phyloP scores from a whole-genome alignment of 495 filamentous ascomycete species.

The Penicillium bovifimosum region DNA sequence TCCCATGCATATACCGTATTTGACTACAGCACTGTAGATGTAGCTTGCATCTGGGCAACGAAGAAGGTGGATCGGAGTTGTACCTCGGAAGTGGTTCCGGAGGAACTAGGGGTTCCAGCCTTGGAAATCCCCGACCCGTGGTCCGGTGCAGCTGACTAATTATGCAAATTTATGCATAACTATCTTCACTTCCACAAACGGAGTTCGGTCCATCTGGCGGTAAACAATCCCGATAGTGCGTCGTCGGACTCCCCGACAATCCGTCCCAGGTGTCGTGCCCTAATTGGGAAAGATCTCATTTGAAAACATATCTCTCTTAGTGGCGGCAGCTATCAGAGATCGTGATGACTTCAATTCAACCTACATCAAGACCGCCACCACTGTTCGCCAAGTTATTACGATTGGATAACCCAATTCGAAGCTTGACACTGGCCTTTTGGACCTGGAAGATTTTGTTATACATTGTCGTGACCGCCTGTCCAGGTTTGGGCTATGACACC shows the following conservation, averaged over 20 bases:
- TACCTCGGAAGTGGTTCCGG: neutral
- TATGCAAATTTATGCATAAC: constrained; percentile 2
- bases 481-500: constrained; percentile 82
- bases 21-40: neutral
- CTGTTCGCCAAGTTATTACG: constrained; percentile 23
- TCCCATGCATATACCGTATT: no score
- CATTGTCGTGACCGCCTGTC: constrained; percentile 53
- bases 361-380: constrained; percentile 2
- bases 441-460: constrained; percentile 74
- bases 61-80: neutral
- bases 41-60: no score
- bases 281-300: neutral
- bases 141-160: constrained; percentile 10
- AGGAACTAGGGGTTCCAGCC: neutral
- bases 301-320: neutral
- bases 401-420: constrained; percentile 30
- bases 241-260: neutral
- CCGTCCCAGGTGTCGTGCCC: neutral
- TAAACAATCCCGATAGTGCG: neutral
- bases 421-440: constrained; percentile 35
- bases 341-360: constrained; percentile 12
- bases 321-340: neutral
- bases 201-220: neutral
- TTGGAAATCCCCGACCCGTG: no score
- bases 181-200: no score